Evolutionary conservation across 2,329 filamentous ascomycete genomes (phyloP).

Genomic region (Hypoxylon sp.): DNA sequence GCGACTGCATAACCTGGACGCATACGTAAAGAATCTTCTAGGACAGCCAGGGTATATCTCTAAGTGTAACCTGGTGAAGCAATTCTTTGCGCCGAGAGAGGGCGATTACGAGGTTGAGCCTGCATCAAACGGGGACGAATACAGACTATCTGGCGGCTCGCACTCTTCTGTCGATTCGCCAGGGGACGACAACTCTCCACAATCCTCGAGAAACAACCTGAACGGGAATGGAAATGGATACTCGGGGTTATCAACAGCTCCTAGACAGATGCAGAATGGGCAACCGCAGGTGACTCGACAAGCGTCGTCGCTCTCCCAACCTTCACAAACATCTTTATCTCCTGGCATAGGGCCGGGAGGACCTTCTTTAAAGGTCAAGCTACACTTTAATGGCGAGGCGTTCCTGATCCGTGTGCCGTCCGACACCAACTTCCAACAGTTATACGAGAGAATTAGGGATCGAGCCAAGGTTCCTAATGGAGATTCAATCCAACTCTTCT

Average conservation of each 20-base stretch:
- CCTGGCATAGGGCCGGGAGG: constrained; percentile 60
- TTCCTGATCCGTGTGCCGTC: constrained; percentile 90
- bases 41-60: constrained; percentile 86
- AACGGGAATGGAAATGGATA: constrained; percentile 68
- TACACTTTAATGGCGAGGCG: constrained; percentile 91
- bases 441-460: constrained; percentile 87
- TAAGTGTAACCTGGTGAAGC: constrained; percentile 83
- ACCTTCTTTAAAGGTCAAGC: constrained; percentile 87
- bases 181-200: constrained; percentile 69
- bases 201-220: constrained; percentile 73
- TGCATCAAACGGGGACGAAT: constrained; percentile 74
- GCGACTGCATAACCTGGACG: constrained; percentile 89
- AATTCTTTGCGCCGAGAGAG: constrained; percentile 89
- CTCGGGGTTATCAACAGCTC: constrained; percentile 64
- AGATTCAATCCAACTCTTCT: constrained; percentile 82
- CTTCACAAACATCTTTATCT: constrained; percentile 68
- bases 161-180: constrained; percentile 74
- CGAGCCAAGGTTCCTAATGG: constrained; percentile 78
- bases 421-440: constrained; percentile 80
- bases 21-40: constrained; percentile 93
- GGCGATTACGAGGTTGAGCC: constrained; percentile 94
- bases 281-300: constrained; percentile 59
- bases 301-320: constrained; percentile 62
- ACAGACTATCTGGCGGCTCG: constrained; percentile 78
- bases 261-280: constrained; percentile 58